A percentile compares a stretch with the other conserved stretches of the same genome.
Conservation (phyloP, 257 asterid genomes). For the Knoxia roxburghii region DNA sequence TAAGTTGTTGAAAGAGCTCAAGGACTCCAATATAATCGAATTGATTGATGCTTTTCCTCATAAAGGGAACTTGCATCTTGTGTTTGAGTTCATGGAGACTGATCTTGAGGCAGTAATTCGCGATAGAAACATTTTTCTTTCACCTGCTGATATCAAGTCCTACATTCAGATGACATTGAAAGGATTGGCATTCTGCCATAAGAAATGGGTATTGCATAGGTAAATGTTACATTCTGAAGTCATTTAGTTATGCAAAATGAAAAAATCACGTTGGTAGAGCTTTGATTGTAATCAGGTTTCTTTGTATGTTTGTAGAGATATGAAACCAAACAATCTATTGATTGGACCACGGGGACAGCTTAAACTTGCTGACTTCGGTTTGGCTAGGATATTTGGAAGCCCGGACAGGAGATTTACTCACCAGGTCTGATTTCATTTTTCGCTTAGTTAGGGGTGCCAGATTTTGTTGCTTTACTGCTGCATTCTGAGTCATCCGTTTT, state of each 20-base stretch:
- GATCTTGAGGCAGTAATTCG: slow-evolving; percentile 98
- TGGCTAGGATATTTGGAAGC: slow-evolving; percentile 95
- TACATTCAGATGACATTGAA: slow-evolving; percentile 90
- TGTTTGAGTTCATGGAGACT: slow-evolving; percentile 99
- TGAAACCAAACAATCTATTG: slow-evolving; percentile 96
- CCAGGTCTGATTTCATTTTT: slow-evolving; percentile 51
- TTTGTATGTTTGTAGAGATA: slow-evolving; percentile 55
- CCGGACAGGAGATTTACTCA: slow-evolving; percentile 95
- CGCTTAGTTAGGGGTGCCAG: neutral
- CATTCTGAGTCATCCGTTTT: neutral
- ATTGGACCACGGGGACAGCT: slow-evolving; percentile 90
- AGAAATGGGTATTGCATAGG: slow-evolving; percentile 96
- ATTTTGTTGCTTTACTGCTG: neutral
- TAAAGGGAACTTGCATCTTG: slow-evolving; percentile 94
- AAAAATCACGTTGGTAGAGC: neutral
- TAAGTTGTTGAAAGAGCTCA: slow-evolving; percentile 89
- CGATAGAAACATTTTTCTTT: slow-evolving; percentile 79
- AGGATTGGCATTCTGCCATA: slow-evolving; percentile 93
- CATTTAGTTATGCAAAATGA: neutral
- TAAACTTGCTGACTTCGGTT: slow-evolving; percentile 95
- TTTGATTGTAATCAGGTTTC: slow-evolving; percentile 12
- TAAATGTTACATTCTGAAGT: slow-evolving; percentile 18
- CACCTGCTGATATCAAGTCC: slow-evolving; percentile 93
- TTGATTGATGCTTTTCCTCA: slow-evolving; percentile 83
- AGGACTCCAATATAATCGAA: slow-evolving; percentile 85